A percentile compares a stretch with the other conserved stretches of the same genome.
Conservation (phyloP, 1,139 yeast species). For the Magnusiomyces fungicola region DNA sequence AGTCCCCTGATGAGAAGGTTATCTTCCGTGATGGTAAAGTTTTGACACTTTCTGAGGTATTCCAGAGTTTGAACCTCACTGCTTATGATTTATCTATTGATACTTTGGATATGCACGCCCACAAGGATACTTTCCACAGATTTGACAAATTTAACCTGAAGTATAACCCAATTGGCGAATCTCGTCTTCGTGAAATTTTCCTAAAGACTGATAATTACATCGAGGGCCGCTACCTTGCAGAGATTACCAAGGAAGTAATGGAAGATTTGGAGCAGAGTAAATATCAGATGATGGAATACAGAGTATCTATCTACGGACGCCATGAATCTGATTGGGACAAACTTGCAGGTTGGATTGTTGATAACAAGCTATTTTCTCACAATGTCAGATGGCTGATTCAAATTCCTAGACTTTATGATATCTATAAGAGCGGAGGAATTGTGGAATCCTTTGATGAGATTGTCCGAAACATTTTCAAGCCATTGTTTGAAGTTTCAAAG, state of each 20-base stretch:
- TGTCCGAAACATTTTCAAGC: conserved; percentile 70
- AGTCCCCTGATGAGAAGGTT: conserved; percentile 79
- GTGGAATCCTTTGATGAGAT: conserved; percentile 71
- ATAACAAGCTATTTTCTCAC: conserved; percentile 83
- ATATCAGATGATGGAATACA: conserved; percentile 93
- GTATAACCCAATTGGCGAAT: conserved; percentile 97
- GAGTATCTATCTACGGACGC: conserved; percentile 92
- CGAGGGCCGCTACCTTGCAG: conserved; percentile 83
- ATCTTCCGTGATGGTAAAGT: conserved; percentile 89
- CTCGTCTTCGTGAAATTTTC: conserved; percentile 90
- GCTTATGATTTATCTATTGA: conserved; percentile 95
- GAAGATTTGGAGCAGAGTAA: conserved; percentile 88
- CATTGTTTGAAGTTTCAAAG: conserved; percentile 84
- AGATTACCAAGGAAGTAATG: conserved; percentile 85
- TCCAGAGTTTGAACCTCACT: conserved; percentile 78
- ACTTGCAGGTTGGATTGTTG: conserved; percentile 90
- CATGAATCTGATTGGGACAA: conserved; percentile 90
- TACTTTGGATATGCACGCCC: conserved; percentile 98
- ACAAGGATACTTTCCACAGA: conserved; percentile 94
- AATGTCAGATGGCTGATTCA: conserved; percentile 97
- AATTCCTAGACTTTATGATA: conserved; percentile 85
- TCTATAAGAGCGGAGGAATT: conserved; percentile 71
- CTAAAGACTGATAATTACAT: conserved; percentile 92
- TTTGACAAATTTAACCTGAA: conserved; percentile 96
- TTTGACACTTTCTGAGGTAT: conserved; percentile 80